These are phyloP conservation scores for Trichoderma arundinaceum DNA, from an alignment of 2,329 filamentous ascomycete species.

Conservation along the genomic window DNA sequence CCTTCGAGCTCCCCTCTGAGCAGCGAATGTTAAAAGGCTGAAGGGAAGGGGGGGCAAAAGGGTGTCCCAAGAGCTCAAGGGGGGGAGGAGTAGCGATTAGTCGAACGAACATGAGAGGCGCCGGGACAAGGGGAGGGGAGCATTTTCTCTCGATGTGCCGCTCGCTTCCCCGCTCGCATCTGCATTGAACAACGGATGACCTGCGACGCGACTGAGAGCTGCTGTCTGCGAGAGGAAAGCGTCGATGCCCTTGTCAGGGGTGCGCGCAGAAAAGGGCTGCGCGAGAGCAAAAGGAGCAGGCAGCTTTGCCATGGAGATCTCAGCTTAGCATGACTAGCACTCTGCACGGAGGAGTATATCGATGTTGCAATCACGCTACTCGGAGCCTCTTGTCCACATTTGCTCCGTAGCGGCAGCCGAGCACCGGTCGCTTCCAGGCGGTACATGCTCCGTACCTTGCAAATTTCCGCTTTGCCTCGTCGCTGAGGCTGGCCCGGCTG, in stretches of 20 bases:
- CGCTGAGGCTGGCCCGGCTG: slow-evolving; percentile 1
- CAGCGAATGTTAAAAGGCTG: too few species aligned
- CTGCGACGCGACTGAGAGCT: neutral
- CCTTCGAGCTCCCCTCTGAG: too few species aligned
- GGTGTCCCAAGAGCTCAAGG: too few species aligned
- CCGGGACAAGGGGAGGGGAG: neutral
- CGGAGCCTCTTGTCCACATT: neutral
- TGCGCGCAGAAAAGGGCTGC: slow-evolving; percentile 15
- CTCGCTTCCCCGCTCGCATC: slow-evolving; percentile 30
- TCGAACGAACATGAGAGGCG: too few species aligned
- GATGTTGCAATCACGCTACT: slow-evolving; percentile 21
- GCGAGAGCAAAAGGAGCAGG: slow-evolving; percentile 25
- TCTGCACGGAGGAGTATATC: neutral
- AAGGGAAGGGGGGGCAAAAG: neutral
- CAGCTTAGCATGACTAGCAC: slow-evolving; percentile 18
- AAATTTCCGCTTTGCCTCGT: slow-evolving; percentile 27
- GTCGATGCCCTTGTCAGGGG: slow-evolving; percentile 29
- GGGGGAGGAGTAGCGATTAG: too few species aligned
- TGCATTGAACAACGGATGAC: slow-evolving; percentile 22
- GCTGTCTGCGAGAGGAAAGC: neutral
- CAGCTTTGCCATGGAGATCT: slow-evolving; percentile 14
- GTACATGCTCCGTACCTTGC: slow-evolving; percentile 5
- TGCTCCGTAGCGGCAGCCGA: slow-evolving; percentile 23
- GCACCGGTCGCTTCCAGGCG: neutral
- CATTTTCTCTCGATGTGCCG: slow-evolving; percentile 17